Evolutionary conservation across 208 protist species (phyloP).

Genomic region (Hexamita inflata): DNA sequence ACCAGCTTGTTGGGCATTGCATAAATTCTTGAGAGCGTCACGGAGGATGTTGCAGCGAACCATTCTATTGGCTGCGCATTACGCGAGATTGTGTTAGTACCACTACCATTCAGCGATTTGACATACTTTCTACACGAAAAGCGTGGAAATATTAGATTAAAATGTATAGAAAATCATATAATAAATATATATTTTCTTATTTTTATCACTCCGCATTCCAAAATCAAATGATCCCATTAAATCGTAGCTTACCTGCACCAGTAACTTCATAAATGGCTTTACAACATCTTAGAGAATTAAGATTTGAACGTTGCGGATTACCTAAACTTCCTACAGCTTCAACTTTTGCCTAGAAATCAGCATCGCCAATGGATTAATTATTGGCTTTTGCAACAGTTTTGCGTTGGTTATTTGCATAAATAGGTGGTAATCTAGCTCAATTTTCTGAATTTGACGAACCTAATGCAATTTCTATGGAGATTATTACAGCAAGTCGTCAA

Average conservation of each 20-base stretch:
- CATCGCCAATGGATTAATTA: background rate
- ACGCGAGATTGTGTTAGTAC: too few relatives aligned
- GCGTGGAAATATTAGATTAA: too few relatives aligned
- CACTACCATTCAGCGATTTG: too few relatives aligned
- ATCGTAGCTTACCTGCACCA: background rate
- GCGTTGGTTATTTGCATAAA: background rate
- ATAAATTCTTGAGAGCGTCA: conserved; percentile 90
- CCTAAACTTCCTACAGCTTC: background rate
- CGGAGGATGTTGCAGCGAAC: conserved; percentile 93
- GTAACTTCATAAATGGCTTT: background rate
- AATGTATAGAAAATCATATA: too few relatives aligned
- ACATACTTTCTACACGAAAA: too few relatives aligned
- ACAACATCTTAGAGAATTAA: background rate
- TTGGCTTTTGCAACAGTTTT: background rate
- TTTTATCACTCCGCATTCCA: background rate
- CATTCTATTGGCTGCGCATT: too few relatives aligned
- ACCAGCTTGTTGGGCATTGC: conserved; percentile 93
- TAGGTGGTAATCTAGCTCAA: background rate
- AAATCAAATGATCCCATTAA: background rate
- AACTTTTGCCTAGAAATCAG: background rate
- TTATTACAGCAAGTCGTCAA: background rate
- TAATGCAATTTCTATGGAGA: background rate
- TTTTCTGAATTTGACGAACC: background rate
- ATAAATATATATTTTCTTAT: background rate
- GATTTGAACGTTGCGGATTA: background rate